Evolutionary conservation across 495 filamentous ascomycete genomes (phyloP), one percentile per base, ranked within the genome.

Genomic region (Daldinia vernicosa): DNA sequence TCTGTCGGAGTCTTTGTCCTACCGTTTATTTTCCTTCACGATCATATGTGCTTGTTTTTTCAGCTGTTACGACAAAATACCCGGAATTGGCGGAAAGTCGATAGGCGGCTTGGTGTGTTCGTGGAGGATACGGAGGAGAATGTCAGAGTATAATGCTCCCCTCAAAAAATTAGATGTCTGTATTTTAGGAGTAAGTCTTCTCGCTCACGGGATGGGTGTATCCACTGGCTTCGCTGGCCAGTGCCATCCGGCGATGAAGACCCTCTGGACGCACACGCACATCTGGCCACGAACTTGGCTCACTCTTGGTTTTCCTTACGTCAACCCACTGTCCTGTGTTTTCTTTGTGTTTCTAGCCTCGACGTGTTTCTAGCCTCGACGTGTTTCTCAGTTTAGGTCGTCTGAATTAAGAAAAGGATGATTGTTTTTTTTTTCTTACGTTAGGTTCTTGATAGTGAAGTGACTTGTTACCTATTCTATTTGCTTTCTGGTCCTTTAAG

Each of bases 111-210:
- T 65, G 70, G 65, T 70, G 67, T 60, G 70, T 63, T 72, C 62
- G 75, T 68, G 70, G 71, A 71, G 69, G 67, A 70, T 55, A 58
- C 63, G 74, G 71, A 77, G 71, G 72, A 74, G 69, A 69, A 75
- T 68, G 67, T 77, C 66, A 77, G 67, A 65, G 54, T 45, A 63
- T 68, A 57, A 71, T 60, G 15, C 52, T 45, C 68, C 54, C 60
- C 68, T 59, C 50, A 69, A 69, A 69, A 66, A 56, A 60, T 74
- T 74, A 79, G 74, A 79, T 75, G 74, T 68, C 71, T 80, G 78
- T 80, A 80, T 79, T 78, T 75, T 79, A 78, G 70, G 70, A 74
- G 74, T 70, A 67, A 64, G 62, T 53, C 33, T 63, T 74, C 63
- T 61, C 45, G 63, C 70, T 74, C 70, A 57, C 39, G 59, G 15